A percentile compares a stretch with the other conserved stretches of the same genome.
phyloP scores from a whole-genome alignment of 495 filamentous ascomycete genomes.

The Trichodelitschia bisporula region DNA sequence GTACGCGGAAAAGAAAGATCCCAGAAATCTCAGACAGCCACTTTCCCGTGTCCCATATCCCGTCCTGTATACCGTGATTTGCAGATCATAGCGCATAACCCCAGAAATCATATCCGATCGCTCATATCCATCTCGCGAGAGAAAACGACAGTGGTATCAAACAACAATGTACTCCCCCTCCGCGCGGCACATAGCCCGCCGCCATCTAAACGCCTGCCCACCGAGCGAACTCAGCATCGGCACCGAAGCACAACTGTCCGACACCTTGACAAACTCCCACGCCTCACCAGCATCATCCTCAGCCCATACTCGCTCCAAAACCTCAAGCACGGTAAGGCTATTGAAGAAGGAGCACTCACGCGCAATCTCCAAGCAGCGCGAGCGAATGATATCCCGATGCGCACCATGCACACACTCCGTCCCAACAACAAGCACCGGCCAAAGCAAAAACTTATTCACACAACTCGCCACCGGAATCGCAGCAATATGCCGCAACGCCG shows the following conservation, averaged over 20 bases:
- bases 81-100: too few species aligned
- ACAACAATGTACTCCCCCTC: constrained; percentile 81
- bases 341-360: constrained; percentile 77
- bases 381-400: constrained; percentile 51
- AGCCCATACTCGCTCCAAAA: constrained; percentile 67
- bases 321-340: constrained; percentile 63
- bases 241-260: constrained; percentile 1
- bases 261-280: constrained; percentile 8
- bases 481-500: constrained; percentile 58
- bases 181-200: constrained; percentile 45
- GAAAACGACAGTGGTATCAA: constrained; percentile 21
- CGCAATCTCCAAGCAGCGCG: constrained; percentile 66
- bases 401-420: constrained; percentile 71
- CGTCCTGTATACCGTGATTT: too few species aligned
- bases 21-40: too few species aligned
- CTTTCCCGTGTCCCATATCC: too few species aligned
- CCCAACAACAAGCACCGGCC: constrained; percentile 81
- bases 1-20: too few species aligned
- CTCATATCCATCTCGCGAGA: too few species aligned
- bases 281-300: constrained; percentile 21
- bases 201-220: constrained; percentile 52
- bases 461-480: constrained; percentile 38
- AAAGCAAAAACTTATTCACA: constrained; percentile 71
- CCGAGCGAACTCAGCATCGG: constrained; percentile 5
- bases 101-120: too few species aligned